These are phyloP conservation scores for Stereocaulon alpinum DNA, from an alignment of 495 filamentous ascomycete genomes.

Conservation along the genomic window DNA sequence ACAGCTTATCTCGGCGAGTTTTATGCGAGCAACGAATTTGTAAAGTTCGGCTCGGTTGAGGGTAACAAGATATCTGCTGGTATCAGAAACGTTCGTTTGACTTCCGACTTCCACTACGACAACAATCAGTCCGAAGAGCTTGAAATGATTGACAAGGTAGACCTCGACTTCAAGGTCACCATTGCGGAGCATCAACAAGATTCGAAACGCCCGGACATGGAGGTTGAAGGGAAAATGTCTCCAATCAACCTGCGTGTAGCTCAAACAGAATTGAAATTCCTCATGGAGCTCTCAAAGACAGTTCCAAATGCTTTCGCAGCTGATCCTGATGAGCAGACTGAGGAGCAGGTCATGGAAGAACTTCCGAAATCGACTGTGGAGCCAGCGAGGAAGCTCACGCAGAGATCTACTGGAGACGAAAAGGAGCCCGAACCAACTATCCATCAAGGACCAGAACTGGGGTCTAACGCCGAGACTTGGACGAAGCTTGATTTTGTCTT, in stretches of 20 bases:
- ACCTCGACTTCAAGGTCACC: constrained; percentile 82
- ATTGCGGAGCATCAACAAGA: constrained; percentile 76
- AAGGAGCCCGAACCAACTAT: constrained; percentile 36
- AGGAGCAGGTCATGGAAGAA: constrained; percentile 52
- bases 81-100: constrained; percentile 82
- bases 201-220: constrained; percentile 75
- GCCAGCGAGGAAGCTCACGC: constrained; percentile 33
- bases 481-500: constrained; percentile 91
- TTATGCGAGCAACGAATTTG: constrained; percentile 88
- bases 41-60: constrained; percentile 60
- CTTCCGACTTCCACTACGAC: constrained; percentile 77
- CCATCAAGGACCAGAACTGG: constrained; percentile 55
- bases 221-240: constrained; percentile 83
- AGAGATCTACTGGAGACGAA: constrained; percentile 22
- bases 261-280: constrained; percentile 79
- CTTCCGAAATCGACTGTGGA: constrained; percentile 48
- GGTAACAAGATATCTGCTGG: constrained; percentile 87
- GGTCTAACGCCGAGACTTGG: constrained; percentile 59
- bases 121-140: constrained; percentile 68
- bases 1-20: constrained; percentile 95
- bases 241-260: constrained; percentile 84
- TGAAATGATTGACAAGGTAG: constrained; percentile 92
- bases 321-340: constrained; percentile 57
- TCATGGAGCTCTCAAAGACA: constrained; percentile 72
- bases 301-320: constrained; percentile 78